These are phyloP conservation scores for Apiosordaria backusii DNA, from an alignment of 495 filamentous ascomycete genomes.

Conservation along the genomic window DNA sequence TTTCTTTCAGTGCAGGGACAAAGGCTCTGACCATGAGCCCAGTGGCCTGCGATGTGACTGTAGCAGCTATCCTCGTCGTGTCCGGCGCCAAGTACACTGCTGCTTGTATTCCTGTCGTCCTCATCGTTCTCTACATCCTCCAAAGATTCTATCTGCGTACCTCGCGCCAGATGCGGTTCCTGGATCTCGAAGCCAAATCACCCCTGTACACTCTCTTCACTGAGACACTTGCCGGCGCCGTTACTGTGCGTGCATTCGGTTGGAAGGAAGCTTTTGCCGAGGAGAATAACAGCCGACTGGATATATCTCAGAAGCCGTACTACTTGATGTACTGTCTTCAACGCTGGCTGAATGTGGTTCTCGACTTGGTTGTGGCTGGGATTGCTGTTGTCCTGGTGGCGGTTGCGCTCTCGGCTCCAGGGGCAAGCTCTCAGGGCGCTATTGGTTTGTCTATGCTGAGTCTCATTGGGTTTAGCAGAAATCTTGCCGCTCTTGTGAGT, in stretches of 20 bases:
- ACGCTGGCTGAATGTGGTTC: not conserved
- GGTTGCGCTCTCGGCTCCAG: not conserved
- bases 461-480: not conserved
- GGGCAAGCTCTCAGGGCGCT: not conserved
- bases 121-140: not conserved
- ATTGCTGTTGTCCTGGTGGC: not conserved
- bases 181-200: not conserved
- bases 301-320: not conserved
- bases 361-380: not conserved
- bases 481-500: not conserved
- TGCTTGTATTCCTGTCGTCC: not conserved
- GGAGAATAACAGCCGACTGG: not conserved
- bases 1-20: too few species aligned
- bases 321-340: not conserved
- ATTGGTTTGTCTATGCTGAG: not conserved
- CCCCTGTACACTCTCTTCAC: not conserved
- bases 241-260: not conserved
- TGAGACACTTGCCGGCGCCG: not conserved
- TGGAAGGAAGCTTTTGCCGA: not conserved
- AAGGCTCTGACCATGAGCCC: too few species aligned
- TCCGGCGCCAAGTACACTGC: not conserved
- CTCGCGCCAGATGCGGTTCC: not conserved
- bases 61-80: not conserved
- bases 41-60: too few species aligned
- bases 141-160: not conserved